Evolutionary conservation across 768 basidiomycete species (phyloP), one percentile per base, ranked within the genome.

Genomic region (Cystobasidium tubakii): DNA sequence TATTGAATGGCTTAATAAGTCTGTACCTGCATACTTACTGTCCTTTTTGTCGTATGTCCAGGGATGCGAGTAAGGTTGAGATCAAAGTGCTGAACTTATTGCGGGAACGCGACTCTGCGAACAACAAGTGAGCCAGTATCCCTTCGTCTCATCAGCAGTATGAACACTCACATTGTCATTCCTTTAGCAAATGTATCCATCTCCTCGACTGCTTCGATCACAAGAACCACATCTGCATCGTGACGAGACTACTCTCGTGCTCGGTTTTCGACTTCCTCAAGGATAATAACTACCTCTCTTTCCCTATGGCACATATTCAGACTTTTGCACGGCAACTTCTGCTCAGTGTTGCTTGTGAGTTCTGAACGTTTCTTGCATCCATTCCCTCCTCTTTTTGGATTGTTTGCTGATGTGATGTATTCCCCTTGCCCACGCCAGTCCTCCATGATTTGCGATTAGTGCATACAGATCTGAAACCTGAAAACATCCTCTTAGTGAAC

Each of bases 201-300:
- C 85, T 98, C 34, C 83, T 93, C 66, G 87, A 92, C 78, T 91
- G 88, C 87, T 98, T 99, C 81, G 95, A 98, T 84, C 92, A 91
- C 82, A 87, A 91, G 77, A 96, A 96, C 83, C 96, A 99, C 82
- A 92, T 97, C 77, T 99, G 96, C 81, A 84, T 99, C 23, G 96
- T 98, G 63, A 94, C 93, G 2, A 93, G 96, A 80, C 85, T 99
- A 27, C 85, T 98, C 65, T 93, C 93, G 75, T 91, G 92, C 89
- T 97, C 94, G 82, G 90, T 99, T 21, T 99, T 97, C 80, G 96
- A 99, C 81, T 99, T 98, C 81, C 85, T 99, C 79, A 98, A 97
- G 85, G 93, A 95, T 81, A 99, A 99, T 82, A 88, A 89, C 71
- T 99, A 97, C 82, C 87, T 90, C 42, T 92, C 96, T 6, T 99